These are phyloP conservation scores for Vaccinium myrtillus DNA, from an alignment of 148 eudicot genomes.

Conservation along the genomic window DNA sequence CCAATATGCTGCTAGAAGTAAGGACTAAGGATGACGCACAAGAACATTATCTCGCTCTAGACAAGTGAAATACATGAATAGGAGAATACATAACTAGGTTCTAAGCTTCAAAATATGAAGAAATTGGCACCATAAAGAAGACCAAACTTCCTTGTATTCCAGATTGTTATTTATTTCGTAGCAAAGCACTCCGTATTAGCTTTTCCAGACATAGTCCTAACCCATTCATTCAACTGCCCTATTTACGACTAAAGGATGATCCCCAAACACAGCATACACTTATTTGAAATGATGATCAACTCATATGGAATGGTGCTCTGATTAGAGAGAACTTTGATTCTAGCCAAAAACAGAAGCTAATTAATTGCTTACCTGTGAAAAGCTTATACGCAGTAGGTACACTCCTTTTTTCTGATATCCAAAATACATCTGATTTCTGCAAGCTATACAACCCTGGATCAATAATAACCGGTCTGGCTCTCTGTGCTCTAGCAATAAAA, in stretches of 20 bases:
- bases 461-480: constrained; percentile 66
- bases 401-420: constrained; percentile 52
- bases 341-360: neutral
- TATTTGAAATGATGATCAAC: neutral
- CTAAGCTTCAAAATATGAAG: neutral
- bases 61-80: neutral
- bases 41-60: neutral
- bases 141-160: neutral
- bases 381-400: constrained; percentile 72
- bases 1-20: neutral
- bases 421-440: constrained; percentile 58
- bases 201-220: neutral
- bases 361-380: constrained; percentile 50
- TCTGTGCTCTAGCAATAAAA: constrained; percentile 38
- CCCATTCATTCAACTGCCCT: neutral
- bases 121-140: neutral
- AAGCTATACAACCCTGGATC: constrained; percentile 63
- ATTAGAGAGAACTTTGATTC: neutral
- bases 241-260: neutral
- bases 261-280: neutral
- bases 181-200: neutral
- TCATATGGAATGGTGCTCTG: neutral
- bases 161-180: neutral
- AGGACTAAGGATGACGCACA: neutral
- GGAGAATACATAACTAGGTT: neutral